Conservation (phyloP, 495 filamentous ascomycete genomes). For the Pyrenula massariospora region DNA sequence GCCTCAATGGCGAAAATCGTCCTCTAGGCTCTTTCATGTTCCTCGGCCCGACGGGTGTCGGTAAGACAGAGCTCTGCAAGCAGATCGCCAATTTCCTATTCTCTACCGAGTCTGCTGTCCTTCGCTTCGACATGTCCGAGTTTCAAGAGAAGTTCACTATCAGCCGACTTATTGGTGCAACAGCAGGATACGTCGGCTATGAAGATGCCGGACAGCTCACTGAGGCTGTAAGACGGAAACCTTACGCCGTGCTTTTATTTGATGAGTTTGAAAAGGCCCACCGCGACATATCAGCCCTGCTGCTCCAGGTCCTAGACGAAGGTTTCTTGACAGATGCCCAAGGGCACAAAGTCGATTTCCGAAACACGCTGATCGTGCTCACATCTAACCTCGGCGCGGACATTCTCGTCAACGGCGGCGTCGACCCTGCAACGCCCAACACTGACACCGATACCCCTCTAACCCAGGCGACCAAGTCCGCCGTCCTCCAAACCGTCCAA, state of each 20-base stretch:
- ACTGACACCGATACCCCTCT: slow-evolving; percentile 61
- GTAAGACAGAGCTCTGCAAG: slow-evolving; percentile 96
- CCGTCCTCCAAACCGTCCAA: slow-evolving; percentile 84
- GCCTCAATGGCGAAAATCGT: slow-evolving; percentile 80
- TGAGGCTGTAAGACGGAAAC: slow-evolving; percentile 88
- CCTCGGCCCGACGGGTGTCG: slow-evolving; percentile 89
- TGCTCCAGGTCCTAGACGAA: slow-evolving; percentile 92
- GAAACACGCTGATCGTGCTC: slow-evolving; percentile 90
- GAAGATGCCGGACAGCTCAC: slow-evolving; percentile 95
- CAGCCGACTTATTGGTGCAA: slow-evolving; percentile 81
- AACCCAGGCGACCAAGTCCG: slow-evolving; percentile 52
- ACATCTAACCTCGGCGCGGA: slow-evolving; percentile 75
- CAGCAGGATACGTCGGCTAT: slow-evolving; percentile 91
- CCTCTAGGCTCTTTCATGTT: slow-evolving; percentile 96
- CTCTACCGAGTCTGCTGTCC: slow-evolving; percentile 77
- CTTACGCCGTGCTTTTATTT: slow-evolving; percentile 88
- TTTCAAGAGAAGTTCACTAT: slow-evolving; percentile 97
- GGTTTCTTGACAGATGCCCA: slow-evolving; percentile 92
- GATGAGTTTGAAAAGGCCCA: slow-evolving; percentile 98
- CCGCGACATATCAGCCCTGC: slow-evolving; percentile 84
- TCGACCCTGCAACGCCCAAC: slow-evolving; percentile 3
- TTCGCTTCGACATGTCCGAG: slow-evolving; percentile 95
- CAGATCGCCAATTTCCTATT: slow-evolving; percentile 89
- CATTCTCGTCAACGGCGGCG: slow-evolving; percentile 28
- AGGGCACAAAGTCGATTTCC: slow-evolving; percentile 91